Evolutionary conservation across 495 filamentous ascomycete species (phyloP), one percentile per base, ranked within the genome.

Genomic region (Hyphodiscus hymeniophilus): DNA sequence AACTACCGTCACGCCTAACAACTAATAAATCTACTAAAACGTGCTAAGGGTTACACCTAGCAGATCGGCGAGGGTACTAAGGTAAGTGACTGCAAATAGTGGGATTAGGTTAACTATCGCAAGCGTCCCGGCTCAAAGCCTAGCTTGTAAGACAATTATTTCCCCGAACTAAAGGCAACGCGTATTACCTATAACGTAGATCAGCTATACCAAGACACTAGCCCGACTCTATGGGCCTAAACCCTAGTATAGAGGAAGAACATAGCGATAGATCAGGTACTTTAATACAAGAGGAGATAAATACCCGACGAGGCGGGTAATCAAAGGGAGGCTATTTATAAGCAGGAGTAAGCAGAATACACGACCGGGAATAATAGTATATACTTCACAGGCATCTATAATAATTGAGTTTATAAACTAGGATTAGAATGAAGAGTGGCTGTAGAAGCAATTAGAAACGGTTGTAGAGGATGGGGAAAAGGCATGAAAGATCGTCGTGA

Each of bases 261-360:
- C 11, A 45, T 46, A 42, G n/a, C n/a, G 26, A 35, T 55, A 55
- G n/a, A 46, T 51, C 11, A 55, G 35, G 32, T 55, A 21, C 30
- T 57, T 57, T 38, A 20, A 60, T 40, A 36, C 49, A 17, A 51
- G 45, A 48, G 40, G 35, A 50, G 50, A 46, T 17, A 60, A 28
- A 47, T 40, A 35, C 28, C 48, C 32, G 3, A 46, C 34, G 28
- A 54, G 36, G 34, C 26, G 38, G 15, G 23, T 12, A 50, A 50
- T 34, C 30, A 34, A 45, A 24, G 39, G 26, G 26, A 28, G 26
- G 26, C 26, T 10, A 28, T 28, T 28, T 4, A 21, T 24, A 35
- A 43, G 15, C 17, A 50, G 17, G n/a, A 42, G 30, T 1, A 50
- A 15, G 38, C 4, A 50, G 21, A 50, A 50, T 7, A 13, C 35